These are phyloP conservation scores for Aspergillus flavus DNA, from an alignment of 2,329 filamentous ascomycete genomes.

Conservation along the genomic window DNA sequence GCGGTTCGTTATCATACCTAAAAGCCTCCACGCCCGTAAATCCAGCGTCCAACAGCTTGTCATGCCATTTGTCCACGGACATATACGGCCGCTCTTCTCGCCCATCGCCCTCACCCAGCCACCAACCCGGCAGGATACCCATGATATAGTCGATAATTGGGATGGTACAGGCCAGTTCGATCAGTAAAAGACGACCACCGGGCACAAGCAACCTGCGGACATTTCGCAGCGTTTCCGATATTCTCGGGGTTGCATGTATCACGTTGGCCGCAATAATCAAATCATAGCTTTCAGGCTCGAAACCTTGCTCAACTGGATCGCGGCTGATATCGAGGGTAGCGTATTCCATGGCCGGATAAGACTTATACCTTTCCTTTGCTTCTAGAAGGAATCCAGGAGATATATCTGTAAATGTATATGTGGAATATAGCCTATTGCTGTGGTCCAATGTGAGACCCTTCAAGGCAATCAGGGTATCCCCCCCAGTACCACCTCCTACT, in stretches of 20 bases:
- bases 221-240: constrained; percentile 29
- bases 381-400: constrained; percentile 32
- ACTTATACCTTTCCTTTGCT: constrained; percentile 26
- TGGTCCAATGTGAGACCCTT: constrained; percentile 7
- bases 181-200: constrained; percentile 50
- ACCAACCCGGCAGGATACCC: constrained; percentile 45
- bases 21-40: constrained; percentile 21
- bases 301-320: constrained; percentile 33
- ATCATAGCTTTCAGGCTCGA: constrained; percentile 32
- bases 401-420: constrained; percentile 35
- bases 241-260: constrained; percentile 24
- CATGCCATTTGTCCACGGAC: constrained; percentile 18
- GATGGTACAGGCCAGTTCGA: constrained; percentile 39
- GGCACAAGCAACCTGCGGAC: constrained; percentile 36
- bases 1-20: constrained; percentile 12
- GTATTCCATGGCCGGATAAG: constrained; percentile 30
- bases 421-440: constrained; percentile 19
- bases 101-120: constrained; percentile 31
- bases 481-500: constrained; percentile 34
- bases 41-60: constrained; percentile 21
- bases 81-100: constrained; percentile 24
- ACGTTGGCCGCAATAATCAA: constrained; percentile 39
- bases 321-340: constrained; percentile 33
- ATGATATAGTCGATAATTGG: constrained; percentile 28
- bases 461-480: constrained; percentile 24